Percentiles rank a stretch among this genome's conserved stretches.
Evolutionary conservation across 2,329 filamentous ascomycete species (phyloP).

Genomic region (Penicillium decumbens): DNA sequence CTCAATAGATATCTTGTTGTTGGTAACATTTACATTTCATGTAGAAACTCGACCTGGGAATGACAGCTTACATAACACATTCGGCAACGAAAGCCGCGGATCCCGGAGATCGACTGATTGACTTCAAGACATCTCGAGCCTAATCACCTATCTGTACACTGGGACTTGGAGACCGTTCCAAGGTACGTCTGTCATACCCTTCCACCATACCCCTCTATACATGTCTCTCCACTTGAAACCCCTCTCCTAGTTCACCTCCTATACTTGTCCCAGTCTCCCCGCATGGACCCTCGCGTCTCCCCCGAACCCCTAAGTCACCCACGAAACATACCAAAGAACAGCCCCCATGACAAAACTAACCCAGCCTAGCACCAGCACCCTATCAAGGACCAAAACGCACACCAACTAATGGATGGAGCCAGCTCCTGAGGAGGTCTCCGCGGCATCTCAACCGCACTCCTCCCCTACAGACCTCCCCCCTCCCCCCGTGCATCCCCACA

Average conservation of each 20-base stretch:
- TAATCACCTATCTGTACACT: not conserved
- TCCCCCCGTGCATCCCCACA: constrained; percentile 1
- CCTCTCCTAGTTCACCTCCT: not conserved
- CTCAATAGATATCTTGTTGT: not conserved
- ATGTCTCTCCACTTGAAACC: not conserved
- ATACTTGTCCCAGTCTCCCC: not conserved
- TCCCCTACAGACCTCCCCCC: constrained; percentile 13
- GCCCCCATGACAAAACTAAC: not conserved
- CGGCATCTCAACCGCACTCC: constrained; percentile 27
- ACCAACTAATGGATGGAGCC: constrained; percentile 42
- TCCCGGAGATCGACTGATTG: not conserved
- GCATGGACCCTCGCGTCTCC: not conserved
- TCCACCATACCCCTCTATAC: not conserved
- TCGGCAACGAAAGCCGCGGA: not conserved
- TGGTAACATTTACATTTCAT: not conserved
- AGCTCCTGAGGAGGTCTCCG: constrained; percentile 37
- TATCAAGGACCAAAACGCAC: not conserved
- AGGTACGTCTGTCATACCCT: constrained; percentile 4
- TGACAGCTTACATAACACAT: constrained; percentile 2
- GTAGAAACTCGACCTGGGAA: not conserved
- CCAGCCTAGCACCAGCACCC: not conserved
- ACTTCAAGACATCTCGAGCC: constrained; percentile 1
- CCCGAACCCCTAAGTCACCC: not conserved
- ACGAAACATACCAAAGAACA: not conserved
- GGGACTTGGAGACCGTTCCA: constrained; percentile 2